A percentile compares a stretch with the other conserved stretches of the same genome.
phyloP scores from a whole-genome alignment of 2,329 filamentous ascomycete genomes.

The Zelopaecilomyces penicillatus region DNA sequence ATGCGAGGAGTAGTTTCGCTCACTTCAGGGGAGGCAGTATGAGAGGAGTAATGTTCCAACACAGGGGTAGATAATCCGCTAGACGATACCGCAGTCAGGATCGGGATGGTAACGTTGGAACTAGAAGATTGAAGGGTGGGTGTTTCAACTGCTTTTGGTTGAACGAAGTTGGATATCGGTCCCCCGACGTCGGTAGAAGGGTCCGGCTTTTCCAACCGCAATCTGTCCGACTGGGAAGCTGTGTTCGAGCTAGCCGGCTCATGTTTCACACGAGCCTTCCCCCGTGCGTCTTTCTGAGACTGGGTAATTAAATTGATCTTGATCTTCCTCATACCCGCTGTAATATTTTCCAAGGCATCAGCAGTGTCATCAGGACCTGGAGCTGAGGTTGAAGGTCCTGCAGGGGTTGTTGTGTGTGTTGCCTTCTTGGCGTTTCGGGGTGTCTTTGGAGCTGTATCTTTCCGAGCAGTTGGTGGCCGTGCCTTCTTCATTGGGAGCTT shows the following conservation, averaged over 20 bases:
- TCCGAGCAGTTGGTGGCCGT: constrained; percentile 39
- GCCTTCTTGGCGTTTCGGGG: constrained; percentile 31
- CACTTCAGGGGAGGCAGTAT: constrained; percentile 13
- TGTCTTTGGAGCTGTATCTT: constrained; percentile 27
- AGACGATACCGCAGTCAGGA: constrained; percentile 15
- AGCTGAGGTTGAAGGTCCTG: constrained; percentile 6
- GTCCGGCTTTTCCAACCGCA: constrained; percentile 3
- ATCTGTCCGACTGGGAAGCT: neutral
- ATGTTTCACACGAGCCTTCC: constrained; percentile 22
- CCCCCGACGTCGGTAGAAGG: neutral
- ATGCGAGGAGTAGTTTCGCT: constrained; percentile 15
- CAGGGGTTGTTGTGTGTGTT: constrained; percentile 10
- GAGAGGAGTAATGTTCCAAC: constrained; percentile 15
- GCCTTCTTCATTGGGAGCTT: constrained; percentile 51
- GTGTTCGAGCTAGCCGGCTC: constrained; percentile 11
- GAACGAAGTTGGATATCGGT: neutral
- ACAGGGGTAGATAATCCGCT: constrained; percentile 18
- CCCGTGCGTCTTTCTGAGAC: constrained; percentile 47
- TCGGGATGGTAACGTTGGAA: constrained; percentile 11
- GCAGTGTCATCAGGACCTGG: constrained; percentile 9
- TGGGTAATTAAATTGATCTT: constrained; percentile 54
- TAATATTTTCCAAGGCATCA: constrained; percentile 46
- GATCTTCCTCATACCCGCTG: constrained; percentile 52
- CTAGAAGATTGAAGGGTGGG: neutral
- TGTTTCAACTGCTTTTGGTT: no score